Base-by-base conservation (phyloP, 2,329 filamentous ascomycete species). In the Raffaelea albimanens region DNA sequence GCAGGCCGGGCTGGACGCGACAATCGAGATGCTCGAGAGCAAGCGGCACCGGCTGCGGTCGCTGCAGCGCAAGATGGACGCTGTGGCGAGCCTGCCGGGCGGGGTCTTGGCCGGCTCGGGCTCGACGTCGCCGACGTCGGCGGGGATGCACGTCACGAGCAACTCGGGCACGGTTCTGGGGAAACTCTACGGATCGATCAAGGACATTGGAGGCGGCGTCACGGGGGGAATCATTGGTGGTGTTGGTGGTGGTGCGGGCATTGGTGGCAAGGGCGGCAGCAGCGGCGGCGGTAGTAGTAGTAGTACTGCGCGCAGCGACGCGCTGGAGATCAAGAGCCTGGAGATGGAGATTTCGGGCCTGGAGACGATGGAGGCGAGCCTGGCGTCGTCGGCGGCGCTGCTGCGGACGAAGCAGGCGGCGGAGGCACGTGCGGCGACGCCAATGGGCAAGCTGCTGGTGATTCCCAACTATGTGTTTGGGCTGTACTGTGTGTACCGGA, bases 401-500 rank as follows among this genome's bases (percentile, higher is more conserved):
- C 71, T 94, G 40, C 78, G 80, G 50, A 73, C 69, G 21, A 75
- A 83, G 13, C 73, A 82, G 22, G 75, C 77, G 2, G 76, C 76
- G 11, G 82, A 85, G 49, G 74, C 78, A 31, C 78, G 83, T 41
- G 79, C 84, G 1, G 76, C 80, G 29, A 91, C 87, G 0, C 62
- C 74, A 0, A 51, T 82, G 14, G 88, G 88, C 5, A 78, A 78
- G 41, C 52, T 87, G 2, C 62, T 87, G 34, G 70, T 83, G 22
- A 61, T 77, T 14, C 81, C 67, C 1, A 76, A 81, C 40, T 84
- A 85, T 53, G 64, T 72, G 20, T 95, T 95, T 62, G 82, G 85
- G 46, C 54, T 84, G 43, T 95, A 95, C 71, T 95, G 88, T 68
- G 67, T 91, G 31, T 94, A 93, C 66, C 85, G 88, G 46, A 85